These are phyloP conservation scores for Magnaporthiopsis incrustans DNA, from an alignment of 2,329 filamentous ascomycete genomes.

Conservation along the genomic window DNA sequence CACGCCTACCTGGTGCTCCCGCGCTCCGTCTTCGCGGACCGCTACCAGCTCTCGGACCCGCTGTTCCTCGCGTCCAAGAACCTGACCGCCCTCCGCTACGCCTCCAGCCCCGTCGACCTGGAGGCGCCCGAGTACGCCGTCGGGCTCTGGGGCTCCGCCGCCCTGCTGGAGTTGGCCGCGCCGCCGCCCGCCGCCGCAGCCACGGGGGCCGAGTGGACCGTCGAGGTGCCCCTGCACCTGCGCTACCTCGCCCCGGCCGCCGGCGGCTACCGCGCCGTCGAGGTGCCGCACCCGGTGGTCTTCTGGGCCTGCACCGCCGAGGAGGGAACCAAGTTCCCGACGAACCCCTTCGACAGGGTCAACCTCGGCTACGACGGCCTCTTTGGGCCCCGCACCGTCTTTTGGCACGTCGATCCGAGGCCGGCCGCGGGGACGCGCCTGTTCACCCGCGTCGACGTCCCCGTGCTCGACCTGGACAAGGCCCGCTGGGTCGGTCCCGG, in stretches of 20 bases:
- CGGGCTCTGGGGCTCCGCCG: slow-evolving; percentile 66
- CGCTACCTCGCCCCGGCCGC: slow-evolving; percentile 65
- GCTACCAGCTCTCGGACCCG: slow-evolving; percentile 70
- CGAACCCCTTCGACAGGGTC: slow-evolving; percentile 78
- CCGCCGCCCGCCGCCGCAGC: slow-evolving; percentile 27
- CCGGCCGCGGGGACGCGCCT: slow-evolving; percentile 29
- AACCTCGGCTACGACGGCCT: slow-evolving; percentile 79
- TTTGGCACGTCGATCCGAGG: slow-evolving; percentile 67
- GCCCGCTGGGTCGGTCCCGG: slow-evolving; percentile 41
- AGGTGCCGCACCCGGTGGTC: slow-evolving; percentile 72
- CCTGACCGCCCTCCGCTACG: slow-evolving; percentile 57
- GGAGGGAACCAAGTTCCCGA: slow-evolving; percentile 57
- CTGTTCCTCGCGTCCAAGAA: slow-evolving; percentile 79
- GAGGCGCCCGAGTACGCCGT: slow-evolving; percentile 83
- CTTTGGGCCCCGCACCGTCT: slow-evolving; percentile 69
- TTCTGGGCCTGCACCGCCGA: slow-evolving; percentile 83
- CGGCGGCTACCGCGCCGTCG: slow-evolving; percentile 43
- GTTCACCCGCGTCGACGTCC: slow-evolving; percentile 50
- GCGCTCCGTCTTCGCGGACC: slow-evolving; percentile 73
- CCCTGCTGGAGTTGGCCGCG: slow-evolving; percentile 65
- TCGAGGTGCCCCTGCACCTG: slow-evolving; percentile 73
- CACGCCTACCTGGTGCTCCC: slow-evolving; percentile 81
- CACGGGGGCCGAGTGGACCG: slow-evolving; percentile 45
- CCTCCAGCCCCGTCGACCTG: slow-evolving; percentile 73
- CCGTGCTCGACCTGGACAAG: slow-evolving; percentile 52